A percentile compares a stretch with the other conserved stretches of the same genome.
Conservation (phyloP, 441 rosid genomes). For the Biscutella laevigata region DNA sequence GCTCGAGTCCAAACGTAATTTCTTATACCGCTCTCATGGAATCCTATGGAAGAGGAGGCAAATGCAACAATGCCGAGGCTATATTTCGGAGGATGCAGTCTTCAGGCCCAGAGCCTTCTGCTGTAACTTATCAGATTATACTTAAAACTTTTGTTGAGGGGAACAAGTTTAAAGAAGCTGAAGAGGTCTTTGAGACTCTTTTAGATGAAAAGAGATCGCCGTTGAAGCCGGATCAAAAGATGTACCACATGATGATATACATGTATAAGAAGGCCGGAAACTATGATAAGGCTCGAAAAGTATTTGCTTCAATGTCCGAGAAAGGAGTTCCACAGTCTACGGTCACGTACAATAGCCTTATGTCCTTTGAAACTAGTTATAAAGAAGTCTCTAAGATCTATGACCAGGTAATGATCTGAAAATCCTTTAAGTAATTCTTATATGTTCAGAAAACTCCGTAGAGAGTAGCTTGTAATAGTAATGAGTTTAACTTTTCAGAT, state of each 20-base stretch:
- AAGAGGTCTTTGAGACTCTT: slow-evolving; percentile 70
- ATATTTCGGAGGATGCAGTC: slow-evolving; percentile 87
- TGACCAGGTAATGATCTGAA: slow-evolving; percentile 64
- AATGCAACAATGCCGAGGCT: slow-evolving; percentile 81
- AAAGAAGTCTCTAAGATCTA: slow-evolving; percentile 95
- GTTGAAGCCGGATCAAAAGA: slow-evolving; percentile 77
- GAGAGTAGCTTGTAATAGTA: neutral
- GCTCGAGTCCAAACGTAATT: slow-evolving; percentile 60
- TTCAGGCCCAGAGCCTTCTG: slow-evolving; percentile 88
- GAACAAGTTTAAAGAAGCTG: slow-evolving; percentile 77
- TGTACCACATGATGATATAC: slow-evolving; percentile 94
- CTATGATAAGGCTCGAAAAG: slow-evolving; percentile 71
- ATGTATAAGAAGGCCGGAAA: slow-evolving; percentile 81
- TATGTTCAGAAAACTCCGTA: neutral
- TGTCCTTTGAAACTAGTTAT: slow-evolving; percentile 81
- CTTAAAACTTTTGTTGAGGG: slow-evolving; percentile 82
- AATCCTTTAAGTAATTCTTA: neutral
- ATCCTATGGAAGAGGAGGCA: slow-evolving; percentile 85
- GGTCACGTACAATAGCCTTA: slow-evolving; percentile 78
- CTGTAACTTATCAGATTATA: slow-evolving; percentile 81
- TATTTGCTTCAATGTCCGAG: slow-evolving; percentile 66
- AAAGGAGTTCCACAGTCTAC: slow-evolving; percentile 65
- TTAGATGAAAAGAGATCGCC: slow-evolving; percentile 56
- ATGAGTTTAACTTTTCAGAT: slow-evolving; percentile 39
- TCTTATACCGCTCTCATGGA: slow-evolving; percentile 91